phyloP scores from a whole-genome alignment of 805 yeast species.

The Starmerella vaccinii region DNA sequence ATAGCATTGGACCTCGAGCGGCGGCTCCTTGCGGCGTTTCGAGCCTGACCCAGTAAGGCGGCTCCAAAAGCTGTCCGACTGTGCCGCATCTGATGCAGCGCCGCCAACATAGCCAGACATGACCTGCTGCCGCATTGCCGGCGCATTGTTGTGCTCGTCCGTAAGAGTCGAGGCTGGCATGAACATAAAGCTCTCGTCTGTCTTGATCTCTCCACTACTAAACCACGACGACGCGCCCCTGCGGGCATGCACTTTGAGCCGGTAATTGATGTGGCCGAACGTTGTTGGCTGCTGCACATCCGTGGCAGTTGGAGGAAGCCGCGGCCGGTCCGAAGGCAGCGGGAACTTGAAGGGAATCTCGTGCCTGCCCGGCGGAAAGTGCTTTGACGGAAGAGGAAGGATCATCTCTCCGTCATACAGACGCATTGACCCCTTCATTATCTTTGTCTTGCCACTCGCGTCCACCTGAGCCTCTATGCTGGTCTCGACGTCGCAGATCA shows the following conservation, averaged over 20 bases:
- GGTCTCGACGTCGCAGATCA: conserved; percentile 16
- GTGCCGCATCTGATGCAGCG: neutral
- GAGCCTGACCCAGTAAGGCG: neutral
- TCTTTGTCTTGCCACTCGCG: neutral
- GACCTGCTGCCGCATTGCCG: conserved; percentile 1
- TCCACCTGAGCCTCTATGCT: conserved; percentile 2
- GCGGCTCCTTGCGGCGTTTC: conserved; percentile 5
- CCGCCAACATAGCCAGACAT: conserved; percentile 6
- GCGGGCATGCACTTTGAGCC: conserved; percentile 10
- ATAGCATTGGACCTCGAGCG: conserved; percentile 6
- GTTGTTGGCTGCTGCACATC: conserved; percentile 1
- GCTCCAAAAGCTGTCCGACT: neutral
- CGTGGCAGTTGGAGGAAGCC: conserved; percentile 14
- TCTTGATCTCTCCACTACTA: conserved; percentile 8
- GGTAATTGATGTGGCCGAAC: conserved; percentile 8
- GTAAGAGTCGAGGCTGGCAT: conserved; percentile 7
- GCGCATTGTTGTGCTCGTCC: neutral
- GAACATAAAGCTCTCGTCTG: conserved; percentile 6
- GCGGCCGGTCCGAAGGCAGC: conserved; percentile 7
- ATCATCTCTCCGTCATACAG: conserved; percentile 4
- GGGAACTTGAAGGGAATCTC: conserved; percentile 10
- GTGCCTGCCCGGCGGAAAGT: conserved; percentile 7
- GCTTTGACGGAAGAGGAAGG: neutral
- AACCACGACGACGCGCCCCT: conserved; percentile 10
- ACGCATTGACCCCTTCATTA: conserved; percentile 1